Evolutionary conservation across 306 rosid genomes (phyloP), one percentile per base, ranked within the genome.

Genomic region (Lathyrus tuberosus): DNA sequence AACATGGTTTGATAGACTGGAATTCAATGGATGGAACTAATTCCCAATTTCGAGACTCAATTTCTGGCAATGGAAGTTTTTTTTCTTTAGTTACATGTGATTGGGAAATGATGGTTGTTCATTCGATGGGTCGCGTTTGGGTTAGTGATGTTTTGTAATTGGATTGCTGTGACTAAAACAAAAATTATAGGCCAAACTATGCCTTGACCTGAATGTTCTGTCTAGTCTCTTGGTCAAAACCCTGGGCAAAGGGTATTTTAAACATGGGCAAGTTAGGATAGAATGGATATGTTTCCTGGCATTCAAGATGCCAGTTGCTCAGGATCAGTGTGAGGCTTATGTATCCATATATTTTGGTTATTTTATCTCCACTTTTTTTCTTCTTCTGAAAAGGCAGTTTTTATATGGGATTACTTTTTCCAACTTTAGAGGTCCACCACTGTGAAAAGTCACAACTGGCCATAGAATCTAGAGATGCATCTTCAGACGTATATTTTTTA

Each of bases 1-100:
- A 84, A 84, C 80, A 94, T 90, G 98, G 98, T 94, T 65, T 94
- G 75, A 83, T 65, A 28, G 48, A 56, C 30, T 58, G 8, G 37
- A 22, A 37, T 60, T 58, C 52, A 26, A 12, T 26, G 51, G 31
- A 68, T 11, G 30, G 43, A 72, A 40, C 58, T 13, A 24, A 31
- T 15, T 62, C 38, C 61, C 33, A 10, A 28, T 59, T 76, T 28
- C 41, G 2, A 33, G 38, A 33, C 37, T 54, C 41, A 10, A 28
- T 59, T 76, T 30, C 57, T 51, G 52, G 67, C 40, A 43, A 13
- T 28, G 48, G 64, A 54, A 70, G 30, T 30, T 0, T 46, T 15
- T 66, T 66, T 22, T 60, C 14, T 47, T 40, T 67, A 12, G 71
- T 43, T 49, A 59, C 44, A 13, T 73, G 71, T 22, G 66, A 35